phyloP scores from a whole-genome alignment of 805 yeast species.

The Candida incommunis region DNA sequence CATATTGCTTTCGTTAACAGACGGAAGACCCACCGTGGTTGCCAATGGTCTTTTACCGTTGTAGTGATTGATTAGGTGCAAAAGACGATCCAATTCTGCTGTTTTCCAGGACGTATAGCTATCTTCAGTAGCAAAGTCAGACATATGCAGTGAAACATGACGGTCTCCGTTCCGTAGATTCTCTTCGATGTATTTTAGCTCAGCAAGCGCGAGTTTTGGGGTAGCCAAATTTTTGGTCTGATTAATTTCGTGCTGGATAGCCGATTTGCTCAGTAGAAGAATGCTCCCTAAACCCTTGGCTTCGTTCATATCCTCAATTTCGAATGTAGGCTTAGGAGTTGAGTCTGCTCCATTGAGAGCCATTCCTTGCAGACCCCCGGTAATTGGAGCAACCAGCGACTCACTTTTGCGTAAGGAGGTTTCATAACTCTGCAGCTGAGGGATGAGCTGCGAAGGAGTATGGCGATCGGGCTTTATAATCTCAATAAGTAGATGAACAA shows the following conservation, averaged over 20 bases:
- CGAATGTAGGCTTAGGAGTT: slow-evolving; percentile 32
- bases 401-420: slow-evolving; percentile 5
- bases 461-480: slow-evolving; percentile 11
- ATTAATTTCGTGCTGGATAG: slow-evolving; percentile 41
- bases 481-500: slow-evolving; percentile 17
- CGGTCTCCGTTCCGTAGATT: slow-evolving; percentile 18
- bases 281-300: slow-evolving; percentile 33
- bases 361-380: not conserved
- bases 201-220: slow-evolving; percentile 21
- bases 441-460: slow-evolving; percentile 7
- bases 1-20: slow-evolving; percentile 3
- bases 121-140: slow-evolving; percentile 24
- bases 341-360: not conserved
- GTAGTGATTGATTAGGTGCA: slow-evolving; percentile 15
- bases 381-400: not conserved
- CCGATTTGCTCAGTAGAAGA: slow-evolving; percentile 34
- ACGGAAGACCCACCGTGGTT: not conserved
- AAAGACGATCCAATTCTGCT: slow-evolving; percentile 22
- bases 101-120: slow-evolving; percentile 30
- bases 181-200: slow-evolving; percentile 14
- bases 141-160: slow-evolving; percentile 17
- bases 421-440: slow-evolving; percentile 13
- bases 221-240: slow-evolving; percentile 27
- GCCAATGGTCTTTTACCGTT: slow-evolving; percentile 3
- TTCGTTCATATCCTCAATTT: slow-evolving; percentile 39